Conservation (phyloP, 139 green algal species). For the Closterium sp. region DNA sequence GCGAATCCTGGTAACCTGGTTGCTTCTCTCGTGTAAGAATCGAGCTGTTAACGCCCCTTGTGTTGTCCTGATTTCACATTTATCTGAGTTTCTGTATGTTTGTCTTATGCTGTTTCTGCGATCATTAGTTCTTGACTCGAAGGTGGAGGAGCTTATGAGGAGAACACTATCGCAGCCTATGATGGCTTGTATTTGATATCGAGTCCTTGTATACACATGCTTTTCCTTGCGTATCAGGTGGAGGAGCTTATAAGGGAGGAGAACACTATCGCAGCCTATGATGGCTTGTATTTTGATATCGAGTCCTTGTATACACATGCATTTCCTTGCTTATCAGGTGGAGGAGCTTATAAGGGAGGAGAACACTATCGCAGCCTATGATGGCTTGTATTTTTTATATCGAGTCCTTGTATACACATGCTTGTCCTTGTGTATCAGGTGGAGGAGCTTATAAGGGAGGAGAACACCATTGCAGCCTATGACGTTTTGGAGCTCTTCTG, state of each 20-base stretch:
- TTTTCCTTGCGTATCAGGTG: conserved; percentile 58
- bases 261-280: conserved; percentile 64
- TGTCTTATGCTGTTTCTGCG: no score
- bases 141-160: no score
- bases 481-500: conserved; percentile 90
- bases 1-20: no score
- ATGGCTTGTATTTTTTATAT: no score
- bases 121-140: neutral
- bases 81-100: neutral
- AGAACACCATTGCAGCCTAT: conserved; percentile 64
- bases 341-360: no score
- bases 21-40: no score
- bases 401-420: neutral
- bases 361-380: neutral
- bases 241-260: conserved; percentile 82
- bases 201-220: neutral
- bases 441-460: conserved; percentile 80
- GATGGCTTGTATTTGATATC: no score
- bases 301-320: conserved; percentile 67
- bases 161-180: no score
- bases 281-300: conserved; percentile 86
- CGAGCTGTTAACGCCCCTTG: no score
- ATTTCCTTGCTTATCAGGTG: neutral
- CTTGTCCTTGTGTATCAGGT: conserved; percentile 57
- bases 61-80: neutral